A percentile compares a stretch with the other conserved stretches of the same genome.
Evolutionary conservation across 805 yeast genomes (phyloP).

Genomic region (Nakazawaea ernobii): DNA sequence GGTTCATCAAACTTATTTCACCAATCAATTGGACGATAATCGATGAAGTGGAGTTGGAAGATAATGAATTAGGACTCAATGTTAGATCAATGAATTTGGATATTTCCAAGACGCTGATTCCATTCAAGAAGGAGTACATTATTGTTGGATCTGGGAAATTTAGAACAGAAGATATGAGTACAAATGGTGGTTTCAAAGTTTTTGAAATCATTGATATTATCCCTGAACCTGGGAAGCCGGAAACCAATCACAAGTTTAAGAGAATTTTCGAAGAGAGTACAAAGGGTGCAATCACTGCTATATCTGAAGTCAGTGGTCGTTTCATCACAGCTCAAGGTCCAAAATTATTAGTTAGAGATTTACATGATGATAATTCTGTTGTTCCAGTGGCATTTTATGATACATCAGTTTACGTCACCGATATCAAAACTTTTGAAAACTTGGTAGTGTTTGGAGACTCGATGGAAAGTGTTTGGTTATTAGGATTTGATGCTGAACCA

Average conservation of each 20-base stretch:
- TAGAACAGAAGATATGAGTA: constrained; percentile 73
- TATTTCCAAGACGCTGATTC: constrained; percentile 24
- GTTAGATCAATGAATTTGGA: constrained; percentile 50
- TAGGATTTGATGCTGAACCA: constrained; percentile 94
- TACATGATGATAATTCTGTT: constrained; percentile 78
- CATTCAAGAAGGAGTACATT: constrained; percentile 48
- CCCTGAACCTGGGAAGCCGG: constrained; percentile 86
- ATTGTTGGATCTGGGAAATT: constrained; percentile 75
- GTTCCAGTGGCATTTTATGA: constrained; percentile 94
- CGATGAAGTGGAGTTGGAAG: constrained; percentile 60
- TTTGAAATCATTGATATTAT: constrained; percentile 76
- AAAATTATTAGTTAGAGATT: constrained; percentile 68
- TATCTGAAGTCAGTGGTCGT: constrained; percentile 78
- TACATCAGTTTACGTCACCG: constrained; percentile 72
- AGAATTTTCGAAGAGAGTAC: constrained; percentile 66
- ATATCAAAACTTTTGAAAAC: constrained; percentile 78
- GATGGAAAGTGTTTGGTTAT: constrained; percentile 67
- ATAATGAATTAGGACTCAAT: constrained; percentile 59
- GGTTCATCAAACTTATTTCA: constrained; percentile 57
- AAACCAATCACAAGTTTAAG: constrained; percentile 73
- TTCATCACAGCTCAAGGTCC: constrained; percentile 85
- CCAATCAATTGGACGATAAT: constrained; percentile 74
- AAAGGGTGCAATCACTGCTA: constrained; percentile 76
- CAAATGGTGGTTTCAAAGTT: constrained; percentile 72
- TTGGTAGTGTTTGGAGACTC: constrained; percentile 78